Conservation (phyloP, 306 rosid species). For the Heteromeles arbutifolia region DNA sequence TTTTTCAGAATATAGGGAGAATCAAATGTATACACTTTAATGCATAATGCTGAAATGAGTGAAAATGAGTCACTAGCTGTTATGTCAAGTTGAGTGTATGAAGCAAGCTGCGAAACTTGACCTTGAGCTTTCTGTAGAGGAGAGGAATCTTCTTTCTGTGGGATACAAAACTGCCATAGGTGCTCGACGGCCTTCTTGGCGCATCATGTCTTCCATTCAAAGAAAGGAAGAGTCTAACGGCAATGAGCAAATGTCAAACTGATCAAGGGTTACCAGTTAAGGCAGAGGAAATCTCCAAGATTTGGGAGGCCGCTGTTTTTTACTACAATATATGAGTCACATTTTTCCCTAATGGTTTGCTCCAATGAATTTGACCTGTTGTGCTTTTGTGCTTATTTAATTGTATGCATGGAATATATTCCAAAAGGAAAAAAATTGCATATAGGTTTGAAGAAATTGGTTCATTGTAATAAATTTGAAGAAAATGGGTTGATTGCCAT, state of each 20-base stretch:
- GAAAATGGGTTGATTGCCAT: no score
- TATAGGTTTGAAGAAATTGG: no score
- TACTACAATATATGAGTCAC: conserved; percentile 86
- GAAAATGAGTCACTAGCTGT: neutral
- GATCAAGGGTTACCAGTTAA: conserved; percentile 77
- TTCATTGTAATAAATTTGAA: no score
- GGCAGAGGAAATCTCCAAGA: conserved; percentile 91
- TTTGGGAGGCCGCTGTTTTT: conserved; percentile 93
- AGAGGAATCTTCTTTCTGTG: conserved; percentile 95
- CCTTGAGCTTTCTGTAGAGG: conserved; percentile 88
- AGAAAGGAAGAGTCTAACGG: conserved; percentile 94
- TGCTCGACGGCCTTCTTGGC: conserved; percentile 93
- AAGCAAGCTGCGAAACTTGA: conserved; percentile 31
- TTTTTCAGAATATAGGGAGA: neutral
- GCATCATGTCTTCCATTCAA: conserved; percentile 96
- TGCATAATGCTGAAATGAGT: neutral
- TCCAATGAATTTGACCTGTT: no score
- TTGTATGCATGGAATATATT: neutral
- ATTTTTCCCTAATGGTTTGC: neutral
- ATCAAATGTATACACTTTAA: no score
- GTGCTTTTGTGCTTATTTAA: no score
- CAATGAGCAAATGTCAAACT: conserved; percentile 79
- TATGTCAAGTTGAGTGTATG: neutral
- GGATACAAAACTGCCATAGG: conserved; percentile 97
- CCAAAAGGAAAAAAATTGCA: neutral